Evolutionary conservation across 2,329 filamentous ascomycete species (phyloP), one percentile per base, ranked within the genome.

Genomic region (Aschersonia sp.): DNA sequence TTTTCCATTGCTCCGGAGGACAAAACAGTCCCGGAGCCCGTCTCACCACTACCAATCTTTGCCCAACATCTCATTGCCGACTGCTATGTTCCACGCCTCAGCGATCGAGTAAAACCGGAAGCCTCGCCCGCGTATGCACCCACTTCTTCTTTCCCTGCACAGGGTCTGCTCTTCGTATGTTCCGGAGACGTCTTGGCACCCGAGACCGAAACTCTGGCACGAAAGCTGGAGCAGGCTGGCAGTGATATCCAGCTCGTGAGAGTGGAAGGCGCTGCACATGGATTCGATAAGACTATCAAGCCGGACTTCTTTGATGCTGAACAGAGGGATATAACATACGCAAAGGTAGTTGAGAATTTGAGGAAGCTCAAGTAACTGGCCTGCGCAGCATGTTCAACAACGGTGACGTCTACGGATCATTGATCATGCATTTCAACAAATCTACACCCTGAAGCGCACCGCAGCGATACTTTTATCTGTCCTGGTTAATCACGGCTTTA

Each of bases 161-260:
- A 44, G 30, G 43, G 59, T 12, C 45, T 68, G 20, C 51, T 69
- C 7, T 48, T 69, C 45, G 61, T 62, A 1, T 60, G 56, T 5
- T 64, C 58, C 3, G 56, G 61, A 2, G 67, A 70, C 53, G 51
- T 48, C n/a, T 56, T 68, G 30, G 58, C 56, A 0, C 55, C 56
- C 1, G 68, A 70, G 48, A 58, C 58, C 0, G 60, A 65, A 45
- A 55, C 47, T 7, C 53, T 69, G 28, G 65, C 57, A 0, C 48
- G 55, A 31, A 50, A 61, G 46, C 12, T 59, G 12, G 3, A 29
- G 9, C 30, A 7, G 1, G 49, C 30, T 38, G 50, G 52, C 1
- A 20, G 47, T 41, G 47, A 29, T 43, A 48, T 53, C 4, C 48
- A 58, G 12, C 35, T 53, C 1, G 42, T 55, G 0, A 31, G 40